Evolutionary conservation across 306 rosid species (phyloP), one percentile per base, ranked within the genome.

Genomic region (Quercus bicolor): DNA sequence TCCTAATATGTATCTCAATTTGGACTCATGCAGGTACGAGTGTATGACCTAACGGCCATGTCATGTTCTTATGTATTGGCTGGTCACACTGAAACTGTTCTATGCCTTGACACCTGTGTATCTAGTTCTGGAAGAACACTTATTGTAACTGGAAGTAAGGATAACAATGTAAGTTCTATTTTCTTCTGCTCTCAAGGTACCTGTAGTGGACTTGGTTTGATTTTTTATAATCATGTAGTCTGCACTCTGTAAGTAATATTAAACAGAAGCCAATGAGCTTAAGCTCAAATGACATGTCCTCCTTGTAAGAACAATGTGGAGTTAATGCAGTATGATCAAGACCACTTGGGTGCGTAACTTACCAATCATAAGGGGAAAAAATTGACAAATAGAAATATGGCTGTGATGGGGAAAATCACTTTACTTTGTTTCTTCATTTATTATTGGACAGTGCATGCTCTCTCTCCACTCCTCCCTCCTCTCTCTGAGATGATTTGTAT

Each of bases 101-200:
- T 95, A 60, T 91, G 98, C 84, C 86, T 95, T 68, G 99, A 93
- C 86, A 91, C 99, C 80, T 93, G 97, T 70, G 84, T 95, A 68
- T 88, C 94, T 73, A 87, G 90, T 77, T 90, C 86, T 73, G 97
- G 97, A 84, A 90, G 84, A 75, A 73, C 91, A 14, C 82, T 95
- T 64, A 84, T 95, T 53, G 91, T 76, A 26, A 92, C 96, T 14
- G 99, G 99, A 84, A 95, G 99, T 81, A 95, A 93, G 84, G 99
- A 95, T 85, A 95, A 91, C 68, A 87, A 70, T 74, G 99, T 91
- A 87, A 91, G 98, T 82, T 74, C 56, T 37, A 62, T 75, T 73
- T 59, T 68, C 75, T 53, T 48, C 75, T 28, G 78, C 71, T 31
- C 62, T 57, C 26, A 21, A 34, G 76, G 73, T 73, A 52, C 29